A percentile compares a stretch with the other conserved stretches of the same genome.
These are phyloP conservation scores for Phylloporus sp. DNA, from an alignment of 768 basidiomycete genomes.

Conservation along the genomic window DNA sequence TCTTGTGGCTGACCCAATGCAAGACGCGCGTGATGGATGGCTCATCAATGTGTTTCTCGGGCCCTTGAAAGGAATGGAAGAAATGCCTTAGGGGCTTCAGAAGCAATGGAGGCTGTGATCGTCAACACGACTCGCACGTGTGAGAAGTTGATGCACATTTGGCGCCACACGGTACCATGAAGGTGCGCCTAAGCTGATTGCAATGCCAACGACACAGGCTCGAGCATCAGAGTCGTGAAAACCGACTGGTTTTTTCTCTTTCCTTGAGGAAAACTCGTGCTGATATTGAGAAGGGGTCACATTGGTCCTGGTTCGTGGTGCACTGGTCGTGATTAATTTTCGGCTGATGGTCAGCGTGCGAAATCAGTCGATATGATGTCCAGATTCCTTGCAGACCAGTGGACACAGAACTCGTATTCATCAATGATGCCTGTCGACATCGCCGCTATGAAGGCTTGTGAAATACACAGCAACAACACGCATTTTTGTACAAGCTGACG, in stretches of 20 bases:
- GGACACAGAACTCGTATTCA: not conserved
- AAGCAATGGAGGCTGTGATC: not conserved
- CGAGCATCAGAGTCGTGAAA: not conserved
- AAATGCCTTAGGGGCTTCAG: not conserved
- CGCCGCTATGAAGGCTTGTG: not conserved
- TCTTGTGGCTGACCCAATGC: slow-evolving; percentile 1
- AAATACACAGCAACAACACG: no score
- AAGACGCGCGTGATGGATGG: not conserved
- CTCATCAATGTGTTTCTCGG: not conserved
- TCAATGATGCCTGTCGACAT: not conserved
- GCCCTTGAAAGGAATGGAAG: slow-evolving; percentile 2
- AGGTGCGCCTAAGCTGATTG: not conserved
- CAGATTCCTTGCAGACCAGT: not conserved
- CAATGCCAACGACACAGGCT: not conserved
- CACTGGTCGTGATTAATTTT: no score
- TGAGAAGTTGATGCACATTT: not conserved
- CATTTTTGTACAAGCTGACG: no score
- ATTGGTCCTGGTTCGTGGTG: no score
- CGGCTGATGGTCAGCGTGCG: not conserved
- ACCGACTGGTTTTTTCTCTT: not conserved
- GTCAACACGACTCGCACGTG: slow-evolving; percentile 1
- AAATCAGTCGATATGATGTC: not conserved
- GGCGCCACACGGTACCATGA: not conserved
- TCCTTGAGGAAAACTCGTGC: not conserved
- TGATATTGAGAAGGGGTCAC: not conserved